Base-by-base conservation (phyloP, 2,329 filamentous ascomycete genomes). In the Ceratocystis diversiconidia region DNA sequence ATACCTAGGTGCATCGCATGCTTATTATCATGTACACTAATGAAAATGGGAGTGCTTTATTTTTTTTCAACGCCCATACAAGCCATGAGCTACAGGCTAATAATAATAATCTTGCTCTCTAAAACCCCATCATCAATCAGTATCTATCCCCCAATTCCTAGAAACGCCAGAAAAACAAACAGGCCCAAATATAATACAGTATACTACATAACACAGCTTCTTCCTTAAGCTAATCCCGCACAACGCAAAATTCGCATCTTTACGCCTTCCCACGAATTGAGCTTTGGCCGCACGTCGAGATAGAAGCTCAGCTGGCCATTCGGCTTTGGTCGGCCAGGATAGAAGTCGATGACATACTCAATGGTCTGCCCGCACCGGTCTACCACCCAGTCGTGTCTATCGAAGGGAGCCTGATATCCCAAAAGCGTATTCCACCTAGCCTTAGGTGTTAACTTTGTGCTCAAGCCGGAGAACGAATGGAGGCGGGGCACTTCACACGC, bases 301-400 rank as follows among this genome's bases (percentile, higher is more conserved):
- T 86, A 87, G 72, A 88, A 88, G 69, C 84, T 86, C 5, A 79
- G 76, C 1, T 75, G 73, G 36, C 73, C 72, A 30, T 72, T 72
- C 22, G 73, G 74, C 2, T 76, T 75, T 25, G 66, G 66, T 5
- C 81, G 78, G 0, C 94, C 94, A 4, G 90, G 85, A 73, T 99
- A 99, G 72, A 99, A 99, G 76, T 99, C 94, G 74, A 99, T 99
- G 48, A 99, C 88, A 74, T 99, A 99, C 71, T 97, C 94, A 61
- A 99, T 78, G 72, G 84, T 84, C 22, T 80, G 87, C 36, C 89
- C 92, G 73, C 94, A 97, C 63, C 94, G 82, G 76, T 99, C 92
- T 44, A 99, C 87, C 28, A 96, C 85, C 94, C 94, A 99, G 75
- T 99, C 94, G 74, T 99, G 94, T 32, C 94, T 81, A 76, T 99